Evolutionary conservation across 176 grass and related monocot genomes (phyloP).

Genomic region (Saccharum officinarum): DNA sequence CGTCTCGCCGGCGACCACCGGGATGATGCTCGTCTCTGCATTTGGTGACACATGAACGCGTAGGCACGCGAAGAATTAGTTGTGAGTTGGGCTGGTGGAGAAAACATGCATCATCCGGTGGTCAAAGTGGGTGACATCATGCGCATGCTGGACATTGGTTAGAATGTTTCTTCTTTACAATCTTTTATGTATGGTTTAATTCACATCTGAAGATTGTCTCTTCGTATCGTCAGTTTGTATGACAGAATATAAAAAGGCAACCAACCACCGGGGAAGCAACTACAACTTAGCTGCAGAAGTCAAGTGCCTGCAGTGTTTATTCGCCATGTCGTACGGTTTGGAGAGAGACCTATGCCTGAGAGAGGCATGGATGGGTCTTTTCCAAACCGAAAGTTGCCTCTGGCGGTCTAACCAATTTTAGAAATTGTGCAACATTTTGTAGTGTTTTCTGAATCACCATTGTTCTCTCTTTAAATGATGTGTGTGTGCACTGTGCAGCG

Average conservation of each 20-base stretch:
- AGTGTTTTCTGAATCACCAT: not conserved
- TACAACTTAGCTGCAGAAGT: too few species aligned
- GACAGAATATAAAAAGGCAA: not conserved
- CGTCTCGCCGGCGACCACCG: constrained; percentile 64
- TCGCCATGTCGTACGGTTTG: not conserved
- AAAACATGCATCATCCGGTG: not conserved
- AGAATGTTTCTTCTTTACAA: not conserved
- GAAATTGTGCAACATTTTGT: not conserved
- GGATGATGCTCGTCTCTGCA: constrained; percentile 73
- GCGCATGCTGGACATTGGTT: not conserved
- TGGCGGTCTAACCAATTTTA: constrained; percentile 23
- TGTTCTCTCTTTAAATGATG: not conserved
- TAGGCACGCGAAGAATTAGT: not conserved
- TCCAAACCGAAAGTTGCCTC: constrained; percentile 24
- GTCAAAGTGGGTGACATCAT: not conserved
- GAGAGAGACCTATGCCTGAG: not conserved
- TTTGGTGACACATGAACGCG: not conserved
- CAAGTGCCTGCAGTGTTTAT: not conserved
- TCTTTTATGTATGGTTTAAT: not conserved
- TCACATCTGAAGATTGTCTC: constrained; percentile 9
- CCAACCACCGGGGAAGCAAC: not conserved
- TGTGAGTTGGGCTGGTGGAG: not conserved
- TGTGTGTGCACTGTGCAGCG: not conserved
- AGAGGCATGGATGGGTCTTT: not conserved
- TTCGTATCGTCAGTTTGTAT: not conserved